phyloP scores from a whole-genome alignment of 1,139 yeast species.

The Sugiyamaella xylanicola region DNA sequence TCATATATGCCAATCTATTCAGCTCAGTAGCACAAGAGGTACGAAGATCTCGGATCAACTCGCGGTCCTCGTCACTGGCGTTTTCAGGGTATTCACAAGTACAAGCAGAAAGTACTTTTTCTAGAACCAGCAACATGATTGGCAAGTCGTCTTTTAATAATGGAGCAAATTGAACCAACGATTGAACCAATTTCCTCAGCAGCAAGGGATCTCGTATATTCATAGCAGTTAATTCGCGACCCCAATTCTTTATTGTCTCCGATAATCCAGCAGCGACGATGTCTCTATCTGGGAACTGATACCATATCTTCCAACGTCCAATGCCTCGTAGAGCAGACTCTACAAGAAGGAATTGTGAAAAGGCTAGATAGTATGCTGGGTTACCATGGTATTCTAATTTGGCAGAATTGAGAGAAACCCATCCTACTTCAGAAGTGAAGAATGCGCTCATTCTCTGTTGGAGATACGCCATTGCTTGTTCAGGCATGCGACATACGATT shows the following conservation, averaged over 20 bases:
- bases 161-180: constrained; percentile 96
- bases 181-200: constrained; percentile 83
- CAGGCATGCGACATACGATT: constrained; percentile 82
- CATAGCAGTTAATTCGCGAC: constrained; percentile 75
- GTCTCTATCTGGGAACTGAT: constrained; percentile 62
- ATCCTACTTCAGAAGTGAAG: constrained; percentile 74
- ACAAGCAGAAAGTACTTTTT: constrained; percentile 83
- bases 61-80: constrained; percentile 68
- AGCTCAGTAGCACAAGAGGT: constrained; percentile 94
- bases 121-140: constrained; percentile 79
- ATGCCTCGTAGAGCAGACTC: constrained; percentile 92
- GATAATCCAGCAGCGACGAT: constrained; percentile 58
- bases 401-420: constrained; percentile 58
- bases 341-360: constrained; percentile 80
- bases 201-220: constrained; percentile 77
- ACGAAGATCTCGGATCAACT: constrained; percentile 80
- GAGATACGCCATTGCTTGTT: constrained; percentile 80
- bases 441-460: constrained; percentile 71
- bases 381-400: constrained; percentile 61
- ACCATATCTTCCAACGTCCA: constrained; percentile 97
- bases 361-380: constrained; percentile 72
- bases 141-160: constrained; percentile 69
- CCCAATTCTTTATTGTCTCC: constrained; percentile 69
- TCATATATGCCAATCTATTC: constrained; percentile 86
- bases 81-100: constrained; percentile 60